phyloP scores from a whole-genome alignment of 2,329 filamentous ascomycete species.

The Colletotrichum orchidophilum region DNA sequence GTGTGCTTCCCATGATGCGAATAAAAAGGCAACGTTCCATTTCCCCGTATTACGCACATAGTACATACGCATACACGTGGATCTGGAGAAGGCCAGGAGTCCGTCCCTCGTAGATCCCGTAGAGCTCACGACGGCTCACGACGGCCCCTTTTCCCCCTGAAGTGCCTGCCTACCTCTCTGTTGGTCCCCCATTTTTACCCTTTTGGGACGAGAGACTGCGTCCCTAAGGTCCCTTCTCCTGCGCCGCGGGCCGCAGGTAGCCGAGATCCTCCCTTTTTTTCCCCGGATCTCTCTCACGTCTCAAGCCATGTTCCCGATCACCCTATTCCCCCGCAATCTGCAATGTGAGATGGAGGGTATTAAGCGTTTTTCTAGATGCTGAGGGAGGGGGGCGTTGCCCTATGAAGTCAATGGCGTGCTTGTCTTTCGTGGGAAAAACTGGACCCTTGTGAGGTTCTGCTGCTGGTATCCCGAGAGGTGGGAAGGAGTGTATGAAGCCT shows the following conservation, averaged over 20 bases:
- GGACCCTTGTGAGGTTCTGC: no score
- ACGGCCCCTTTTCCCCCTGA: background rate
- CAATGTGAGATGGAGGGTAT: background rate
- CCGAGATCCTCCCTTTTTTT: background rate
- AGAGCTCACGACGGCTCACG: background rate
- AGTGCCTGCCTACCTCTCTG: background rate
- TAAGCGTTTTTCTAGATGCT: background rate
- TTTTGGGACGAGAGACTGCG: background rate
- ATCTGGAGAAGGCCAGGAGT: background rate
- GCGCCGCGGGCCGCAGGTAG: background rate
- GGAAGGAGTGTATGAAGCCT: no score
- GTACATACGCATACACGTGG: background rate
- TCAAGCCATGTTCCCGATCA: background rate
- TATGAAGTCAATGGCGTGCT: background rate
- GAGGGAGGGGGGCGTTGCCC: background rate
- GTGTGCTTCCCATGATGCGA: no score
- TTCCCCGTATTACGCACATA: background rate
- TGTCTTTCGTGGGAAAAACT: background rate
- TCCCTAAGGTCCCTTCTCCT: background rate
- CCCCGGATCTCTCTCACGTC: conserved; percentile 6
- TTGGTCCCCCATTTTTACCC: background rate
- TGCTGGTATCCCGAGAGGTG: background rate
- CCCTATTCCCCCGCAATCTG: conserved; percentile 23
- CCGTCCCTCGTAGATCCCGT: background rate
- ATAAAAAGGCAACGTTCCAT: conserved; percentile 16